These are phyloP conservation scores for Colletotrichum kahawae DNA, from an alignment of 2,329 filamentous ascomycete species.

Conservation along the genomic window DNA sequence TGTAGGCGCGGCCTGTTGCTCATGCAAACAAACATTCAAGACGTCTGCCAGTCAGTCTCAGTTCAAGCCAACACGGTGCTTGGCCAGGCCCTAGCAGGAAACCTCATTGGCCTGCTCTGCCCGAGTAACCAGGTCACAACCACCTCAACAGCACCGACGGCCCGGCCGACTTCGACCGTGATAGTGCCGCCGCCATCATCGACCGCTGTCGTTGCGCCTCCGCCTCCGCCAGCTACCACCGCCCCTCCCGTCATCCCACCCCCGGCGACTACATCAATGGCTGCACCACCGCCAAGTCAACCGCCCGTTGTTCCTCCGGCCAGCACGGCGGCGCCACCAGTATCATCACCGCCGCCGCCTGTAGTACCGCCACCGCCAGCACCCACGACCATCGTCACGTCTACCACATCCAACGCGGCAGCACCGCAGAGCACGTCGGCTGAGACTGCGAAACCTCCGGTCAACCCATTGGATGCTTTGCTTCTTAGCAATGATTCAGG, in stretches of 20 bases:
- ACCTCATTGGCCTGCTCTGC: conserved; percentile 42
- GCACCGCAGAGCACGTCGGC: neutral
- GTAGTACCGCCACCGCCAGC: neutral
- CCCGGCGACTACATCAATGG: neutral
- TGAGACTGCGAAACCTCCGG: neutral
- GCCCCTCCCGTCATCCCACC: neutral
- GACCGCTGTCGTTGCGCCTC: neutral
- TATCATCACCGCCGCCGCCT: neutral
- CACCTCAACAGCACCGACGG: neutral
- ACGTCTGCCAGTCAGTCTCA: conserved; percentile 29
- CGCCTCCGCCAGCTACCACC: neutral
- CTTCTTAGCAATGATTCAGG: neutral
- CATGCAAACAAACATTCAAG: conserved; percentile 32
- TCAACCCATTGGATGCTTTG: conserved; percentile 14
- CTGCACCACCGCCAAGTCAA: neutral
- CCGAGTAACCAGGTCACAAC: neutral
- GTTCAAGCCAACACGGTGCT: conserved; percentile 37
- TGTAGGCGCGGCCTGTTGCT: conserved; percentile 36
- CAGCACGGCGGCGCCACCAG: neutral
- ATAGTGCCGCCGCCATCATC: neutral
- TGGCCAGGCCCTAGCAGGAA: conserved; percentile 38
- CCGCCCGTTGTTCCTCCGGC: neutral
- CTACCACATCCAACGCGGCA: neutral
- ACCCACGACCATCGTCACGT: neutral
- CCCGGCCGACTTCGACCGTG: neutral